phyloP scores from a whole-genome alignment of 2,329 filamentous ascomycete genomes.

The Trichocomaceae sp. region DNA sequence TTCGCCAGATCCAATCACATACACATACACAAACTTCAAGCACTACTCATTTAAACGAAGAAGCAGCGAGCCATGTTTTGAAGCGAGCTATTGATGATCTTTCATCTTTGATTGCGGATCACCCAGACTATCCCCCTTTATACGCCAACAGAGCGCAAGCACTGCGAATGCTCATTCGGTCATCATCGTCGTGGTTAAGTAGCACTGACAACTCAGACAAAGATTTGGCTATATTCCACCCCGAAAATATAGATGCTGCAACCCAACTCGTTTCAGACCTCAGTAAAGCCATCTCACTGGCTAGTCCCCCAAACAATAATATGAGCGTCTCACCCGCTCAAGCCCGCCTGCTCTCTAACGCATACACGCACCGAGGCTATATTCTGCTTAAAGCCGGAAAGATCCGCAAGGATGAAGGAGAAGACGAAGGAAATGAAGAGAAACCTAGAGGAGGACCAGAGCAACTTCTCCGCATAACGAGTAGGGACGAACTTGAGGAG shows the following conservation, averaged over 20 bases:
- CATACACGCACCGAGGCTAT: constrained; percentile 50
- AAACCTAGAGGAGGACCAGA: constrained; percentile 18
- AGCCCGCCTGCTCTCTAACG: constrained; percentile 46
- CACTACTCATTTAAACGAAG: constrained; percentile 5
- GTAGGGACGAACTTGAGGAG: constrained; percentile 44
- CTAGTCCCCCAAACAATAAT: constrained; percentile 29
- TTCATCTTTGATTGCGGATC: constrained; percentile 34
- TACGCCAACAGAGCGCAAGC: constrained; percentile 52
- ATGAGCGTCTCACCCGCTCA: constrained; percentile 40
- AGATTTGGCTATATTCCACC: constrained; percentile 20
- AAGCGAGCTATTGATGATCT: constrained; percentile 33
- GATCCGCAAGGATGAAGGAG: constrained; percentile 16
- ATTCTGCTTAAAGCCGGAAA: constrained; percentile 35
- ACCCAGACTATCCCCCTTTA: constrained; percentile 48
- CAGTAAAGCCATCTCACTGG: constrained; percentile 40
- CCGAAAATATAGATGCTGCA: constrained; percentile 16
- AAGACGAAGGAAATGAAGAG: background rate
- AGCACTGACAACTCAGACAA: constrained; percentile 5
- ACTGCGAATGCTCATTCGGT: constrained; percentile 31
- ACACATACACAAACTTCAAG: constrained; percentile 14
- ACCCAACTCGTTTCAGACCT: constrained; percentile 32
- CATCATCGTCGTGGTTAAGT: constrained; percentile 13
- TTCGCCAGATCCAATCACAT: constrained; percentile 29
- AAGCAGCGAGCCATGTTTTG: constrained; percentile 19
- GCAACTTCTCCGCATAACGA: constrained; percentile 26